phyloP scores from a whole-genome alignment of 306 rosid genomes.

The Malus asiatica region DNA sequence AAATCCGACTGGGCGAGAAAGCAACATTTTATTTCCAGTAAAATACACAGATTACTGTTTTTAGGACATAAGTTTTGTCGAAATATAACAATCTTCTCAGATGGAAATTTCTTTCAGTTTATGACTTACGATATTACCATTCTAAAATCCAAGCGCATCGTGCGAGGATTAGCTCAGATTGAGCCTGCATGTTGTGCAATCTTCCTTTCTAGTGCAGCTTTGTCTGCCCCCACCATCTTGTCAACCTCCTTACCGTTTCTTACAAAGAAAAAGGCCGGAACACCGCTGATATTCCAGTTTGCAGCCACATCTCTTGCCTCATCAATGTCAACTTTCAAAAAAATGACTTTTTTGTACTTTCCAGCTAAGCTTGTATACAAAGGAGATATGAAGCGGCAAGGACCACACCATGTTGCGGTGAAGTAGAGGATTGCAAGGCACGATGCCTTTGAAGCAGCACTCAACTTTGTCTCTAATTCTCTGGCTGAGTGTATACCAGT shows the following conservation, averaged over 20 bases:
- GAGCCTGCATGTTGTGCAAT: constrained; percentile 45
- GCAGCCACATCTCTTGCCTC: constrained; percentile 66
- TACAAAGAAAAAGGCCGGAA: constrained; percentile 68
- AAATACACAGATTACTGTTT: not conserved
- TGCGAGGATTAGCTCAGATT: constrained; percentile 21
- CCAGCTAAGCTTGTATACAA: constrained; percentile 61
- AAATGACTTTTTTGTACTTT: constrained; percentile 57
- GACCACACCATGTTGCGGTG: constrained; percentile 95
- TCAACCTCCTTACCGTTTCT: constrained; percentile 61
- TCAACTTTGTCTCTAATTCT: constrained; percentile 53
- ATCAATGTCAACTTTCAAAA: constrained; percentile 70
- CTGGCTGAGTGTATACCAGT: constrained; percentile 47
- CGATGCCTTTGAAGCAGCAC: constrained; percentile 61
- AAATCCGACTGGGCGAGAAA: not conserved
- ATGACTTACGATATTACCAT: constrained; percentile 2
- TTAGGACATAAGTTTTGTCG: constrained; percentile 6
- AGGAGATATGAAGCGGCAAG: constrained; percentile 74
- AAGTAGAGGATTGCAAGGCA: constrained; percentile 67
- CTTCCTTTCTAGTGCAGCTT: constrained; percentile 52
- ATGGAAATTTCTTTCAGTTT: not conserved
- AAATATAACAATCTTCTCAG: constrained; percentile 6
- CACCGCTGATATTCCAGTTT: constrained; percentile 61
- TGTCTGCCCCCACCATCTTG: constrained; percentile 63
- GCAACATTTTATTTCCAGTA: not conserved
- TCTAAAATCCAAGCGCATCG: constrained; percentile 1